Evolutionary conservation across 2,329 filamentous ascomycete species (phyloP).

Genomic region (Talaromyces sp.): DNA sequence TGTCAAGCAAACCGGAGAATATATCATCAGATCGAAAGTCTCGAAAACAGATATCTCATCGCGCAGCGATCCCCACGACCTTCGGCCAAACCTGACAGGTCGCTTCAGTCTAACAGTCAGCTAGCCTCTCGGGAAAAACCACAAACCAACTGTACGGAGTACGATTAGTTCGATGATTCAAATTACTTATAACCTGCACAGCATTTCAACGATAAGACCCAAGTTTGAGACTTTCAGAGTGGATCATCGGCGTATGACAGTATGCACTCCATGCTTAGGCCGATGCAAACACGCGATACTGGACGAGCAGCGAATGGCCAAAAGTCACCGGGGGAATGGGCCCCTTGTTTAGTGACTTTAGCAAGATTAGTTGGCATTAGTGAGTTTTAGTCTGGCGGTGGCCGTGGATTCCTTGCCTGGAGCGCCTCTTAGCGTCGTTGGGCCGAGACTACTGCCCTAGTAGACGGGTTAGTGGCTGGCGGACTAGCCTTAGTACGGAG

Average conservation of each 20-base stretch:
- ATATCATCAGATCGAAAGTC: neutral
- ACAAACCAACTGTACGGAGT: neutral
- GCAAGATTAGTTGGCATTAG: neutral
- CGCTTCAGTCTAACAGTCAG: neutral
- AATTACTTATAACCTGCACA: too few relatives aligned
- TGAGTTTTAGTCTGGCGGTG: neutral
- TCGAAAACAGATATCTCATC: conserved; percentile 5
- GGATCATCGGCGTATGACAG: neutral
- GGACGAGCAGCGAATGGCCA: neutral
- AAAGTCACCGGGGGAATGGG: neutral
- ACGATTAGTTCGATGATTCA: neutral
- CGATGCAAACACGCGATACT: neutral
- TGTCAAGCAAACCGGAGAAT: neutral
- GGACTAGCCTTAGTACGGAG: neutral
- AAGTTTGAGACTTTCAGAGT: conserved; percentile 3
- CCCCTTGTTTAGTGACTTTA: neutral
- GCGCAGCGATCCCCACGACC: neutral
- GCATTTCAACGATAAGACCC: neutral
- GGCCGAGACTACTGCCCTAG: too few relatives aligned
- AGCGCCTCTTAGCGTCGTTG: neutral
- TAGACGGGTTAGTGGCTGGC: neutral
- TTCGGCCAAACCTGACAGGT: neutral
- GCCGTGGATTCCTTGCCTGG: neutral
- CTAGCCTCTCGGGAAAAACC: neutral
- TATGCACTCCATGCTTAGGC: neutral